These are phyloP conservation scores for Ostreobium quekettii DNA, from an alignment of 139 green algal genomes.

Conservation along the genomic window DNA sequence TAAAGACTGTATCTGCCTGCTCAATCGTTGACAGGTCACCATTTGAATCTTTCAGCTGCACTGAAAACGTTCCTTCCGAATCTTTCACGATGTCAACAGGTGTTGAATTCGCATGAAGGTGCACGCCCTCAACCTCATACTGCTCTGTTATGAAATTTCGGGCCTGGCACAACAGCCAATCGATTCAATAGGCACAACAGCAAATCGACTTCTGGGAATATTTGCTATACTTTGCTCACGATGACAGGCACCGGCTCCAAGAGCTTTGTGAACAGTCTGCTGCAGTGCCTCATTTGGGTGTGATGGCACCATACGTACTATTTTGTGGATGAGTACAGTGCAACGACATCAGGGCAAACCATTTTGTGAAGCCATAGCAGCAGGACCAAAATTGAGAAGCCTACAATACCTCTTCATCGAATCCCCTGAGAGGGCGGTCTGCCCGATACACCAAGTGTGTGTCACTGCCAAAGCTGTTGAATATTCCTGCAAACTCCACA, in stretches of 20 bases:
- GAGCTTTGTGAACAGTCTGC: background rate
- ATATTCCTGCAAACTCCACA: conserved; percentile 32
- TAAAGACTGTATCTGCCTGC: conserved; percentile 31
- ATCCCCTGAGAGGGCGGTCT: conserved; percentile 55
- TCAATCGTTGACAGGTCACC: background rate
- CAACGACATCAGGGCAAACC: background rate
- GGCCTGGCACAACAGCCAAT: conserved; percentile 27
- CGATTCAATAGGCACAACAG: background rate
- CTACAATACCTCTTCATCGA: conserved; percentile 47
- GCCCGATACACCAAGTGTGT: conserved; percentile 73
- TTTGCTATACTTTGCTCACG: background rate
- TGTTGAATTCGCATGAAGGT: conserved; percentile 41
- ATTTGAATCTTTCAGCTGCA: conserved; percentile 17
- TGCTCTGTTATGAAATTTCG: conserved; percentile 53
- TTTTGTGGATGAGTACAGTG: background rate
- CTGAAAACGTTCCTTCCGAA: conserved; percentile 7
- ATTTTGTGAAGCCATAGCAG: background rate
- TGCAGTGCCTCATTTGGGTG: background rate
- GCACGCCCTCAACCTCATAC: conserved; percentile 41
- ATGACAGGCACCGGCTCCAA: background rate
- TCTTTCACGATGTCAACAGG: conserved; percentile 32
- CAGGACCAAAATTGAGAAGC: background rate
- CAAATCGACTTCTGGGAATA: background rate
- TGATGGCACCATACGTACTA: background rate
- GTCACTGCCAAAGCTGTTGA: conserved; percentile 72